Evolutionary conservation across 495 filamentous ascomycete genomes (phyloP).

Genomic region (Penicillium malachiteum): DNA sequence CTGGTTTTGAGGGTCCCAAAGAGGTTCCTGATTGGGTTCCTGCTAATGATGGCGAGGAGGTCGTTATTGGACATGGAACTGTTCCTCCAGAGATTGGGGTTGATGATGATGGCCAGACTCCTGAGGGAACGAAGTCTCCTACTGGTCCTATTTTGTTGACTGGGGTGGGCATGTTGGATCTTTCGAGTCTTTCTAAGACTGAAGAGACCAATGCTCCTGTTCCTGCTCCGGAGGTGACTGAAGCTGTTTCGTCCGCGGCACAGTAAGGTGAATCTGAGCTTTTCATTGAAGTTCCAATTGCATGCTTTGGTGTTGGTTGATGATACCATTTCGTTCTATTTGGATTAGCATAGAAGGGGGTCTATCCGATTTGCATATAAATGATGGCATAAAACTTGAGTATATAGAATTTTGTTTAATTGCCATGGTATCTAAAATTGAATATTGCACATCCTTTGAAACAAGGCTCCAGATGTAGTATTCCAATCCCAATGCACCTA

Average conservation of each 20-base stretch:
- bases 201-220: not conserved
- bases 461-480: too few species aligned
- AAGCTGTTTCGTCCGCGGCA: not conserved
- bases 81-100: conserved; percentile 28
- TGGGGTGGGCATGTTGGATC: conserved; percentile 22
- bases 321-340: conserved; percentile 5
- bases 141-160: conserved; percentile 16
- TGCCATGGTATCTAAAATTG: too few species aligned
- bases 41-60: conserved; percentile 34
- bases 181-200: conserved; percentile 3
- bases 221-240: not conserved
- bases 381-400: too few species aligned
- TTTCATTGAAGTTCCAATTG: not conserved
- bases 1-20: conserved; percentile 56
- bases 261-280: not conserved
- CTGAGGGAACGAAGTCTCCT: not conserved
- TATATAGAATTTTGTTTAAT: too few species aligned
- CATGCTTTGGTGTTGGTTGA: conserved; percentile 3
- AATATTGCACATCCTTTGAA: too few species aligned
- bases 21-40: conserved; percentile 48
- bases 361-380: too few species aligned
- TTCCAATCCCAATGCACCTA: conserved; percentile 7
- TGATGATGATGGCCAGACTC: conserved; percentile 11
- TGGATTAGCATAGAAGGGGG: not conserved
- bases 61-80: conserved; percentile 36